These are phyloP conservation scores for Psilocybe sp. DNA, from an alignment of 768 basidiomycete species.

Conservation along the genomic window DNA sequence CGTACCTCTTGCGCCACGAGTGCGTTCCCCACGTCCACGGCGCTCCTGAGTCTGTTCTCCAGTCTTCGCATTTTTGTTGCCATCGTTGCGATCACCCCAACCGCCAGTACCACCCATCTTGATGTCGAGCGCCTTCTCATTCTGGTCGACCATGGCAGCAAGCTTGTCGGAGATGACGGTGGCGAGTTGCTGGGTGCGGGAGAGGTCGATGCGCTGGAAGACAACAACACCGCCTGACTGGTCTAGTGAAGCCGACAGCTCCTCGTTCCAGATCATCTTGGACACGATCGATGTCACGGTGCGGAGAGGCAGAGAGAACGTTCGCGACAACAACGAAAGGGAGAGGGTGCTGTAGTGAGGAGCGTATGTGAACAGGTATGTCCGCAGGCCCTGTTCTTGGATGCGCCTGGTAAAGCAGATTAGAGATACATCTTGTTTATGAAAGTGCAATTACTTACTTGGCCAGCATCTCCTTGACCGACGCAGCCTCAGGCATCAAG, in stretches of 20 bases:
- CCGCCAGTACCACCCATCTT: conserved; percentile 70
- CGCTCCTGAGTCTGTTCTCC: conserved; percentile 79
- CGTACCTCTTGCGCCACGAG: conserved; percentile 60
- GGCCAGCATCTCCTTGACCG: conserved; percentile 93
- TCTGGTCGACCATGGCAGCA: conserved; percentile 82
- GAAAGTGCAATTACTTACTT: conserved; percentile 51
- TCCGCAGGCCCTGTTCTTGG: conserved; percentile 95
- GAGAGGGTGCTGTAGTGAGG: conserved; percentile 92
- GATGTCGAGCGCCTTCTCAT: conserved; percentile 83
- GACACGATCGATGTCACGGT: conserved; percentile 89
- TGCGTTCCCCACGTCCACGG: conserved; percentile 70
- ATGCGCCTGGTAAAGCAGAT: conserved; percentile 64
- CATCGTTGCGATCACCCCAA: conserved; percentile 70
- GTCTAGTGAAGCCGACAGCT: conserved; percentile 89
- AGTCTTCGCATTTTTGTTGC: conserved; percentile 73
- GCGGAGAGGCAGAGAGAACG: conserved; percentile 80
- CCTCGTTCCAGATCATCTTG: conserved; percentile 99
- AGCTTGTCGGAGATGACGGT: conserved; percentile 88
- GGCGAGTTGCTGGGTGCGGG: conserved; percentile 86
- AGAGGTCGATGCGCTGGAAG: conserved; percentile 89
- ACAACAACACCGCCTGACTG: conserved; percentile 87
- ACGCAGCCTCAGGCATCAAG: conserved; percentile 84
- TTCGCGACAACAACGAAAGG: conserved; percentile 79
- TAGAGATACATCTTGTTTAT: conserved; percentile 2
- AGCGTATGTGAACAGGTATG: conserved; percentile 97